Percentiles rank a stretch among this genome's conserved stretches.
These are phyloP conservation scores for Sistotremastrum niveocremeum DNA, from an alignment of 768 basidiomycete species.

Conservation along the genomic window DNA sequence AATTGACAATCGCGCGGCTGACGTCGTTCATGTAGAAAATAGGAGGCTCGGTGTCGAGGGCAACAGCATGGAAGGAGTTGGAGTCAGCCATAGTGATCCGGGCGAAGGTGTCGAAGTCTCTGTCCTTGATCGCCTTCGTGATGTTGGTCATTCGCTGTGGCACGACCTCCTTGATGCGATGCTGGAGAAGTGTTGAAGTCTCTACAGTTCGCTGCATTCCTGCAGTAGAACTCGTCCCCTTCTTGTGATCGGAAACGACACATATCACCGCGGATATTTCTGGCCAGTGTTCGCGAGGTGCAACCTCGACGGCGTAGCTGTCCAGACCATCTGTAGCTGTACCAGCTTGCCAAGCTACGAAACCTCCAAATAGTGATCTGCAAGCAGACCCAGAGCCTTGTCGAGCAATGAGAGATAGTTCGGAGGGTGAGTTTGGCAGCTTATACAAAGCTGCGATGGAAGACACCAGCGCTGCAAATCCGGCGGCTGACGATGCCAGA, in stretches of 20 bases:
- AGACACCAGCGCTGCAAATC: conserved; percentile 87
- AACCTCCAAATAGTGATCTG: conserved; percentile 93
- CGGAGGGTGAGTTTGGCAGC: conserved; percentile 63
- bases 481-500: conserved; percentile 92
- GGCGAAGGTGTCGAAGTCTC: conserved; percentile 85
- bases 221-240: conserved; percentile 85
- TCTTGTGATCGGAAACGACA: conserved; percentile 91
- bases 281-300: conserved; percentile 80
- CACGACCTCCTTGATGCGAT: conserved; percentile 79
- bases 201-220: conserved; percentile 98
- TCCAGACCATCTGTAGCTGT: conserved; percentile 55
- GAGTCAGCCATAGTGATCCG: conserved; percentile 92
- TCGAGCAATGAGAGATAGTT: conserved; percentile 86
- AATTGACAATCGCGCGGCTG: conserved; percentile 77
- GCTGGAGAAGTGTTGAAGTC: conserved; percentile 75
- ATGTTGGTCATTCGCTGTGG: conserved; percentile 78
- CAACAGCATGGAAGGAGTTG: conserved; percentile 97
- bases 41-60: conserved; percentile 91
- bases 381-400: conserved; percentile 98
- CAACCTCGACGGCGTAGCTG: conserved; percentile 79
- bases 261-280: conserved; percentile 95
- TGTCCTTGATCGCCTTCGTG: conserved; percentile 57
- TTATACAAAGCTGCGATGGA: conserved; percentile 80
- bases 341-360: conserved; percentile 90
- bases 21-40: conserved; percentile 99